Base-by-base conservation (phyloP, 768 basidiomycete species). In the Naganishia vaughanmartiniae region DNA sequence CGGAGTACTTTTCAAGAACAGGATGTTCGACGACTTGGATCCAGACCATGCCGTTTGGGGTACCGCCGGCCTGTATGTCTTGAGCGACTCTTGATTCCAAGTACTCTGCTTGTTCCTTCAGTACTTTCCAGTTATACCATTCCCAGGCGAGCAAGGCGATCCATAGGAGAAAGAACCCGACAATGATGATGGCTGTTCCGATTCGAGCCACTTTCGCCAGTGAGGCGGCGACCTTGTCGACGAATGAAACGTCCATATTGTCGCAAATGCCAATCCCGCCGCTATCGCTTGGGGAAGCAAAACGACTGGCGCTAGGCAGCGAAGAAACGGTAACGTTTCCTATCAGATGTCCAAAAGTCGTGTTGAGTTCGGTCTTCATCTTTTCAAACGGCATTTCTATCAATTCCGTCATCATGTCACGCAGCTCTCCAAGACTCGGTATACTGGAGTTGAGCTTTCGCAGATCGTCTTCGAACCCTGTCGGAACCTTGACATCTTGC, bases 301-400 rank as follows among this genome's bases (percentile, higher is more conserved):
- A 15, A 75, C 68, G 1, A 77, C 15, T 28, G 71, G 67, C 9
- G 72, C 67, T 14, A 76, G 70, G 34, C 75, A 69, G 30, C 19
- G 56, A 46, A 17, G 51, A 31, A 12, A 63, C 57, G 14, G 55
- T 69, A 31, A 69, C 54, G 19, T 63, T 69, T 28, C 68, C 56
- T 19, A 69, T 53, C 45, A 69, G 17, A 26, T 53, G 45, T 31
- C 19, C 42, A 42, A 96, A 90, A 0, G 92, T 93, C 69, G 88
- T 85, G 77, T 95, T 95, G 80, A 98, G 93, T 60, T 94, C 91
- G 71, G 87, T 84, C 81, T 93, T 96, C 65, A 97, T 80, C 3
- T 87, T 83, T 76, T 96, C 91, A 77, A 98, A 96, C 0, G 95
- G 95, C 0, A 86, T 89, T 10, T 75, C 71, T 68, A 83, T 77